Evolutionary conservation across 2,329 filamentous ascomycete genomes (phyloP), one percentile per base, ranked within the genome.

Genomic region (Hymenoscyphus scutula): DNA sequence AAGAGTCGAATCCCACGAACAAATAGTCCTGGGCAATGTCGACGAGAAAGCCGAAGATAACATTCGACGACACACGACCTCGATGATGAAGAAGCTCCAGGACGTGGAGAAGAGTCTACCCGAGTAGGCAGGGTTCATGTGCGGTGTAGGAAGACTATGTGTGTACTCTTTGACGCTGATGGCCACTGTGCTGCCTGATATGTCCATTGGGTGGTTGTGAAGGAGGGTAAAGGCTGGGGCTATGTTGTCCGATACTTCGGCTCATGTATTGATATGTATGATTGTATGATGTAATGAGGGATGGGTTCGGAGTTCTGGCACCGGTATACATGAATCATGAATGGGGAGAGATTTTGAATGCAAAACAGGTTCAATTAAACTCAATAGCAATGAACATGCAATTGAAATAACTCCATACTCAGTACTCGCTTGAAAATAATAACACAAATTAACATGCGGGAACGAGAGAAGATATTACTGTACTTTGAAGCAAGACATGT

Each of bases 71-170:
- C 56, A 41, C 13, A 51, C 17, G 6, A 27, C 27, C 23, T 11
- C 15, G 25, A 51, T 51, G 56, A 48, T 19, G 27, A 51, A 51
- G 38, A 58, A 30, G 19, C 37, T 58, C 19, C 8, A 30, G 15
- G 56, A 58, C 11, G 38, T 58, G 17, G 56, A 58, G 25, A 58
- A 51, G 23, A 10, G 19, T 17, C 17, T 58, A n/a, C 38, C 38
- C 7, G n/a, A 34, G 15, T 55, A 27, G 29, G 41, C 2, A 23
- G 13, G 27, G 25, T 53, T 13, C 3, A 27, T 53, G 15, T 4
- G 10, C 13, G 15, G 27, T 3, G 5, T 25, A 15, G 32, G 8
- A 34, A 34, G 32, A 13, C 11, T 3, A 4, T 11, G 32, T 34
- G 32, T 34, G 32, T 13, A 34, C 15, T 34, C 10, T 34, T 34